Conservation (phyloP, 2,329 filamentous ascomycete genomes). For the Neocucurbitaria cava region DNA sequence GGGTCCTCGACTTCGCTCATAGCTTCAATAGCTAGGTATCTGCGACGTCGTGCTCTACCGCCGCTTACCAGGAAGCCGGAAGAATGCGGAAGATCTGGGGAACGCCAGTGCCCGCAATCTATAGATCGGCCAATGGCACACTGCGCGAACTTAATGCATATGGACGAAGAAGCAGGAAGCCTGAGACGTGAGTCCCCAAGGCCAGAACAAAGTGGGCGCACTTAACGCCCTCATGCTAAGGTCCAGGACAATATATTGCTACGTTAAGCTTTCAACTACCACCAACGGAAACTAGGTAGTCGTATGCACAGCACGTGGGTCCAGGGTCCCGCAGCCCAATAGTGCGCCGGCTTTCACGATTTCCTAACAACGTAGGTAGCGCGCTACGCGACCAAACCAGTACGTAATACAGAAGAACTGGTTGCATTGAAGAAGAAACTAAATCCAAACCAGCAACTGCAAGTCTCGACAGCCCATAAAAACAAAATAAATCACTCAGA, state of each 20-base stretch:
- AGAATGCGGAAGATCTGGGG: conserved; percentile 19
- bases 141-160: neutral
- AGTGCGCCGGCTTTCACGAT: conserved; percentile 10
- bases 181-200: conserved; percentile 9
- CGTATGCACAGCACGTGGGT: conserved; percentile 7
- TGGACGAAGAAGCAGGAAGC: conserved; percentile 10
- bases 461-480: conserved; percentile 19
- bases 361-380: conserved; percentile 15
- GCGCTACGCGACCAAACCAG: conserved; percentile 17
- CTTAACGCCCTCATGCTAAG: conserved; percentile 16
- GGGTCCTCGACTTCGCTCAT: conserved; percentile 19
- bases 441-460: conserved; percentile 16
- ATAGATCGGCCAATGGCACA: neutral
- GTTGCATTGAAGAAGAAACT: conserved; percentile 19
- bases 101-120: conserved; percentile 10
- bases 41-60: conserved; percentile 9
- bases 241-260: conserved; percentile 14
- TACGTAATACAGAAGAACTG: conserved; percentile 30
- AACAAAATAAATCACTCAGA: neutral
- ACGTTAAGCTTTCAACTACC: conserved; percentile 9
- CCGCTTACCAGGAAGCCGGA: conserved; percentile 11
- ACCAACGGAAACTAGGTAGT: conserved; percentile 4
- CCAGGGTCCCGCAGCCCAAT: conserved; percentile 18
- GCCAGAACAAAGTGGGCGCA: conserved; percentile 18
- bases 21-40: neutral